Percentiles rank a stretch among this genome's conserved stretches.
Evolutionary conservation across 257 asterid species (phyloP).

Genomic region (Sherardia arvensis): DNA sequence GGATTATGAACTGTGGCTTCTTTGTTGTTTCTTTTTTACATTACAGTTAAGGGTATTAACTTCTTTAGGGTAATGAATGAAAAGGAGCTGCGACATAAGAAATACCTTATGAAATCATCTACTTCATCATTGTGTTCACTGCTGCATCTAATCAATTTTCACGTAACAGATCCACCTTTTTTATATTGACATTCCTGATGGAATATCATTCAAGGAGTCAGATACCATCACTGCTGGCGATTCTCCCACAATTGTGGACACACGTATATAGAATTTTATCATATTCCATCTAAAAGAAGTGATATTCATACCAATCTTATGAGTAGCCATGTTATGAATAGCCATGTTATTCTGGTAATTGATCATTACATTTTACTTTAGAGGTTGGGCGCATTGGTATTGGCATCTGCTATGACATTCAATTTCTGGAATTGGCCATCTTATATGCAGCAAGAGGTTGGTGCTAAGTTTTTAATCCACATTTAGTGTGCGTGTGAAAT

Average conservation of each 20-base stretch:
- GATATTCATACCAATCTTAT: background rate
- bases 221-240: constrained; percentile 80
- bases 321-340: too few species aligned
- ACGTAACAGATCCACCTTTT: constrained; percentile 76
- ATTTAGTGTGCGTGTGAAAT: background rate
- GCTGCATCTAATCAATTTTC: background rate
- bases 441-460: constrained; percentile 94
- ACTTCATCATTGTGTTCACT: background rate
- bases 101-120: background rate
- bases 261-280: constrained; percentile 34
- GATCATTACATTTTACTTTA: constrained; percentile 29
- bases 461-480: background rate
- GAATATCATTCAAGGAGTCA: constrained; percentile 74
- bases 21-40: too few species aligned
- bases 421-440: constrained; percentile 86
- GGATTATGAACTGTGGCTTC: too few species aligned
- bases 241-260: constrained; percentile 76
- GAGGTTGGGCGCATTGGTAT: constrained; percentile 96
- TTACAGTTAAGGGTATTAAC: too few species aligned
- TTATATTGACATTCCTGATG: constrained; percentile 86
- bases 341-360: background rate
- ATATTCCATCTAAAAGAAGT: background rate
- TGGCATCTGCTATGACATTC: constrained; percentile 93
- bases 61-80: too few species aligned
- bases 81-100: background rate